Evolutionary conservation across 257 asterid species (phyloP), one percentile per base, ranked within the genome.

Genomic region (Solanum pennellii): DNA sequence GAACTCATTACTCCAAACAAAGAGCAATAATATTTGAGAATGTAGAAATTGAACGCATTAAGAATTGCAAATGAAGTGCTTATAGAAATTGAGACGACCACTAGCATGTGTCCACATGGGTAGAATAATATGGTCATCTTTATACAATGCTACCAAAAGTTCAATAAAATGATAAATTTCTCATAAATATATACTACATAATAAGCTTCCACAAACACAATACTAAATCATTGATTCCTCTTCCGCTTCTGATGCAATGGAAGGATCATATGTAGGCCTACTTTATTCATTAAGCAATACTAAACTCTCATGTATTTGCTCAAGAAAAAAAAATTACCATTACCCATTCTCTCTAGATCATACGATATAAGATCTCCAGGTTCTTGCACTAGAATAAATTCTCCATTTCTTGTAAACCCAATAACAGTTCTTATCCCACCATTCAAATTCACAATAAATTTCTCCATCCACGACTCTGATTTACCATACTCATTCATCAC

Each of bases 401-500:
- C 68, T 16, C 87, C 91, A 29, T 87, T 86, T 6, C n/a, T 27
- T 75, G 90, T 86, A 11, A 87, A 42, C 15, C 93, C 92, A 27
- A 88, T 73, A 68, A 89, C 45, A 80, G 20, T 21, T 66, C 86
- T 87, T 11, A 86, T 21, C 6, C 85, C 91, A 66, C 83, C 56
- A 7, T 41, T 85, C 29, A 87, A 29, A n/a, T 21, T 44, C 71
- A 90, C 65, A 11, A 9, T 5, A 27, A 85, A 89, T 39, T 35
- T 83, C 44, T 44, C 79, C 37, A 79, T 86, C 92, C 94, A 92
- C 2, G 94, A 88, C 62, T 86, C 82, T 9, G 10, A 9, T 31
- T 88, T 87, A 3, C 92, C 91, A 47, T 92, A 92, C 15, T 86
- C 65, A 83, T 75, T 72, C 92, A 92, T 88, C 39, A 88, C 88